Base-by-base conservation (phyloP, 139 green algal species). In the Chlamydomonas schloesseri region DNA sequence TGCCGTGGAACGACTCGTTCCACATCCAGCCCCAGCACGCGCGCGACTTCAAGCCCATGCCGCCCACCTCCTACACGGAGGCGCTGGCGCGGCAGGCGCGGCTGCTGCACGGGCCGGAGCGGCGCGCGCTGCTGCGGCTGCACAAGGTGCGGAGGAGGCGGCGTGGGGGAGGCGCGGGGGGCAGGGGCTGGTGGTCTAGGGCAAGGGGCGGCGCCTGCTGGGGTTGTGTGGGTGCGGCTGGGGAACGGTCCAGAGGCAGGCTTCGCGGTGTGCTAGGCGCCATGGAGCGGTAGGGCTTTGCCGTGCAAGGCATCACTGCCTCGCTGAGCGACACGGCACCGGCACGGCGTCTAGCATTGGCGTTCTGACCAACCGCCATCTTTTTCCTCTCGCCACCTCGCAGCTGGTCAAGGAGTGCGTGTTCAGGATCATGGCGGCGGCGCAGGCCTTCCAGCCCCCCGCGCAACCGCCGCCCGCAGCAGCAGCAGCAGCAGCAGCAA, bases 51-150 rank as follows among this genome's bases (percentile, higher is more conserved):
- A 23, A 76, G 58, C 89, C 88, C 14, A 62, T 88, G 24, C 87
- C 91, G 37, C 93, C 93, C 36, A 18, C 10, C 1, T 86, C 33
- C 50, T 92, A 94, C 62, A 65, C 88, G 0, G 91, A 94, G 73
- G 91, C 90, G 9, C 67, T 94, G 28, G 70, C 64, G 18, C 73
- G 93, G 33, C 93, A 95, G 90, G 87, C 85, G 42, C 33, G 88
- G 50, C 83, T 95, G 58, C 60, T 94, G 81, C 91, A 94, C 58
- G 91, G 91, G 28, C 28, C 65, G 21, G 75, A 85, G 34, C 77
- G 91, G 13, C 67, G 89, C 31, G 46, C 82, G 23, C 84, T 70
- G 46, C 74, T 89, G 29, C 46, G 81, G 28, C 46, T 93, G 84
- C 91, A 94, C 72, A 84, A 82, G 74, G 89, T 93, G 57, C 5